Conservation (phyloP, 805 yeast species). For the Pichia californica region DNA sequence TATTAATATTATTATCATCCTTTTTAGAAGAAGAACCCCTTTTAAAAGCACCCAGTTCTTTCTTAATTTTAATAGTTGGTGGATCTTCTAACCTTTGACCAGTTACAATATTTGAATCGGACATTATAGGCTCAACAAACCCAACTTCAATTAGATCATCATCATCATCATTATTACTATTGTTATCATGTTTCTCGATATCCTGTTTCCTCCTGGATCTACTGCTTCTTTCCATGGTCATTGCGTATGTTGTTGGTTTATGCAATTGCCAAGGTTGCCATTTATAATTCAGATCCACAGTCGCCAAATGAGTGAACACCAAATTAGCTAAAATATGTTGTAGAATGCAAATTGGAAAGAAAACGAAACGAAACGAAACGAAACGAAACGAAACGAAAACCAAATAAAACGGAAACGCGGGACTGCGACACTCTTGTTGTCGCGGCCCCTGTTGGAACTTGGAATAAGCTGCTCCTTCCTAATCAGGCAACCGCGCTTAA, state of each 20-base stretch:
- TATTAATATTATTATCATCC: too few species aligned
- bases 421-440: too few species aligned
- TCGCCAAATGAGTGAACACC: neutral
- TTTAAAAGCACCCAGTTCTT: constrained; percentile 33
- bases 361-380: too few species aligned
- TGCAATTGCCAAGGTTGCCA: too few species aligned
- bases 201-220: neutral
- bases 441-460: too few species aligned
- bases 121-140: constrained; percentile 54
- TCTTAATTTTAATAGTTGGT: constrained; percentile 55
- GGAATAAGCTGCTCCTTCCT: constrained; percentile 4
- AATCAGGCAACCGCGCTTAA: constrained; percentile 9
- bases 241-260: too few species aligned
- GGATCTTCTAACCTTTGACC: constrained; percentile 68
- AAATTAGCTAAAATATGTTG: too few species aligned
- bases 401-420: too few species aligned
- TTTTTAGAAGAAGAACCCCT: constrained; percentile 4
- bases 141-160: neutral
- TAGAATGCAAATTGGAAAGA: too few species aligned
- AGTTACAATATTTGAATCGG: constrained; percentile 54
- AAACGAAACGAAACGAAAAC: too few species aligned
- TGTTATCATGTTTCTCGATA: neutral
- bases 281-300: too few species aligned
- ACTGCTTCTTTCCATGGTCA: neutral
- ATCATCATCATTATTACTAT: neutral